Percentiles rank a stretch among this genome's conserved stretches.
Conservation (phyloP, 1,139 yeast species). For the Blastobotrys malaysiensis region DNA sequence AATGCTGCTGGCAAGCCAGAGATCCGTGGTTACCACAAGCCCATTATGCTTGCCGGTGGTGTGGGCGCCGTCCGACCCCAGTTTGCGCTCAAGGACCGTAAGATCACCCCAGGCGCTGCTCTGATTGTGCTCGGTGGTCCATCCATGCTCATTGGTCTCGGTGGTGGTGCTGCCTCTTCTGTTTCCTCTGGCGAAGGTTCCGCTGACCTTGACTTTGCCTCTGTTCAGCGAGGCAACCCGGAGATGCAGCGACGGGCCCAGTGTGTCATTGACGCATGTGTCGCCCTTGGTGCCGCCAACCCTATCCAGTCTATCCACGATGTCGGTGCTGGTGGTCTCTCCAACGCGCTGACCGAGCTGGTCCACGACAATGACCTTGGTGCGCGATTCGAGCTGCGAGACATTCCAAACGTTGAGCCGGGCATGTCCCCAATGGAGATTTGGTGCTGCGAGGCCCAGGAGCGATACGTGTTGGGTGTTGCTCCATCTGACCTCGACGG, state of each 20-base stretch:
- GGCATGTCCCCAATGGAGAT: slow-evolving; percentile 99
- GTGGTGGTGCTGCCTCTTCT: slow-evolving; percentile 99
- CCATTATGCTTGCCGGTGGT: slow-evolving; percentile 99
- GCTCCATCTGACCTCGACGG: slow-evolving; percentile 67
- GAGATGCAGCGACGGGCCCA: slow-evolving; percentile 99
- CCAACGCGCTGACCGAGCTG: slow-evolving; percentile 94
- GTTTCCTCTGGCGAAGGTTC: slow-evolving; percentile 94
- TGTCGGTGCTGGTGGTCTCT: slow-evolving; percentile 99
- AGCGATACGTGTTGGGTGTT: slow-evolving; percentile 92
- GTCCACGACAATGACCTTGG: slow-evolving; percentile 97
- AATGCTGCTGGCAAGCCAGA: slow-evolving; percentile 61
- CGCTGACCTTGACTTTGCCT: slow-evolving; percentile 93
- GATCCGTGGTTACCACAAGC: slow-evolving; percentile 95
- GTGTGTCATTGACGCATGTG: slow-evolving; percentile 94
- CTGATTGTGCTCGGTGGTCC: slow-evolving; percentile 96
- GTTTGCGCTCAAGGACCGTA: slow-evolving; percentile 80
- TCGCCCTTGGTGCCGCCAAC: slow-evolving; percentile 68
- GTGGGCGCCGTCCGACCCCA: slow-evolving; percentile 94
- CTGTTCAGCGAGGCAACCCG: slow-evolving; percentile 99
- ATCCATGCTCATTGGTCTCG: slow-evolving; percentile 97
- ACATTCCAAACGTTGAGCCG: slow-evolving; percentile 85
- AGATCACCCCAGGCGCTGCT: slow-evolving; percentile 88
- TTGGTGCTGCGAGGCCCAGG: slow-evolving; percentile 99
- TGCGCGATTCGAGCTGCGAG: slow-evolving; percentile 86
- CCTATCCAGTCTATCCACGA: slow-evolving; percentile 97